These are phyloP conservation scores for Celoporthe dispersa DNA, from an alignment of 2,329 filamentous ascomycete genomes.

Conservation along the genomic window DNA sequence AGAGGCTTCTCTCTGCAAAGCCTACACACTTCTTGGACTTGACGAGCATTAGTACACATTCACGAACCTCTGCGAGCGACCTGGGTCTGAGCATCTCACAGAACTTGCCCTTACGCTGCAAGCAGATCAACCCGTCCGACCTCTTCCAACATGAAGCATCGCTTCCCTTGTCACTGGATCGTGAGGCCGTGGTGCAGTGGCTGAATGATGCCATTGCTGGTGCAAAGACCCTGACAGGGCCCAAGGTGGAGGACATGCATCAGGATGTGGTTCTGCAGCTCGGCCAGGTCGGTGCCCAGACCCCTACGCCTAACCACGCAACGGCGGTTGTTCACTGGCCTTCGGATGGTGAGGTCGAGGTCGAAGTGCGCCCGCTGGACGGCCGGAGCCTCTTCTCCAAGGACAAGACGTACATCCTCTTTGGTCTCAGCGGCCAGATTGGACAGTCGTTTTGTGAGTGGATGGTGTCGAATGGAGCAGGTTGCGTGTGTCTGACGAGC, in stretches of 20 bases:
- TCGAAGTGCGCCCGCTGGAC: slow-evolving; percentile 3
- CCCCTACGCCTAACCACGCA: background rate
- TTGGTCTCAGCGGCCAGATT: slow-evolving; percentile 40
- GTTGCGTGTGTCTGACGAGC: slow-evolving; percentile 44
- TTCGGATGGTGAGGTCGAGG: background rate
- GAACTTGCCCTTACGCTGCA: background rate
- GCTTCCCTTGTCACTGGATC: background rate
- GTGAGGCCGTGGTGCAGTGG: background rate
- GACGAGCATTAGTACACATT: background rate
- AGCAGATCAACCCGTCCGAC: background rate
- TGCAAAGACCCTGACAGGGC: background rate
- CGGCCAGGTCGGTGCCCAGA: background rate
- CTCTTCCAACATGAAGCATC: background rate
- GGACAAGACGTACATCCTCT: slow-evolving; percentile 40
- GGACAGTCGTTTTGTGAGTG: slow-evolving; percentile 45
- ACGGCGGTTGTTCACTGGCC: slow-evolving; percentile 9
- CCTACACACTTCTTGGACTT: slow-evolving; percentile 11
- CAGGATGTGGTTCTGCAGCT: background rate
- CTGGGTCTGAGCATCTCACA: background rate
- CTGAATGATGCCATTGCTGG: background rate
- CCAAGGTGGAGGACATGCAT: background rate
- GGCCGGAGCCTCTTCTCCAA: slow-evolving; percentile 30
- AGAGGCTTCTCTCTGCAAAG: background rate
- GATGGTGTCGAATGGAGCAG: slow-evolving; percentile 46
- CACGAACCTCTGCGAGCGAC: background rate